Evolutionary conservation across 106 monocot species (phyloP), one percentile per base, ranked within the genome.

Genomic region (Alisma plantagoaquatica): DNA sequence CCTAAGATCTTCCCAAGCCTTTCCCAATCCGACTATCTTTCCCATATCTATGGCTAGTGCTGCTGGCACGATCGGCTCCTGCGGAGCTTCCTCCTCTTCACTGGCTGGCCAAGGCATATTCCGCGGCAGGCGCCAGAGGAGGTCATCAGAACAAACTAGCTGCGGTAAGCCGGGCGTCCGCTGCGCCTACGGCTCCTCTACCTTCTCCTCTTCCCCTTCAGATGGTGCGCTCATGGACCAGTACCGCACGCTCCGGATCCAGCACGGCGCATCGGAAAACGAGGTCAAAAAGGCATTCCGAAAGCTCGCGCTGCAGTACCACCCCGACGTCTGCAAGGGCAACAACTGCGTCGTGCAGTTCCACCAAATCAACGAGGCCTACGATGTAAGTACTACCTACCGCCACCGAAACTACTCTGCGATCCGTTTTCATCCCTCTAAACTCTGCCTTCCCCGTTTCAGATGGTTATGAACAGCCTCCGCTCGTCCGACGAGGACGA

Each of bases 251-350:
- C 69, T 91, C 15, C 31, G 75, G 57, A 45, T 91, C 33, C 56
- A 61, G 22, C 91, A 80, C 10, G 80, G 84, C 7, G 91, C 91
- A 4, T 84, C 84, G 2, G 79, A 83, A 70, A 65, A 50, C 57
- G 90, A 90, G 68, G 68, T 84, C 53, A 80, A 74, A 65, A 73
- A 57, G 64, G 80, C 90, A 20, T 90, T 84, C 56, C 65, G 84
- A 35, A 73, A 69, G 51, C 84, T 90, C 15, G 74, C 84, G 28
- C 67, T 89, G 24, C 78, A 79, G 89, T 84, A 80, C 68, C 90
- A 91, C 65, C 90, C 80, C 2, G 90, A 91, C 58, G 84, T 91
- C 5, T 84, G 84, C 56, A 91, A 91, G 61, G 84, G 80, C 46
- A 77, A 66, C 69, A 74, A 90, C 24, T 76, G 84, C 47, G 65